A percentile compares a stretch with the other conserved stretches of the same genome.
These are phyloP conservation scores for Phytopythium aichiense DNA, from an alignment of 352 stramenopile species.

Conservation along the genomic window DNA sequence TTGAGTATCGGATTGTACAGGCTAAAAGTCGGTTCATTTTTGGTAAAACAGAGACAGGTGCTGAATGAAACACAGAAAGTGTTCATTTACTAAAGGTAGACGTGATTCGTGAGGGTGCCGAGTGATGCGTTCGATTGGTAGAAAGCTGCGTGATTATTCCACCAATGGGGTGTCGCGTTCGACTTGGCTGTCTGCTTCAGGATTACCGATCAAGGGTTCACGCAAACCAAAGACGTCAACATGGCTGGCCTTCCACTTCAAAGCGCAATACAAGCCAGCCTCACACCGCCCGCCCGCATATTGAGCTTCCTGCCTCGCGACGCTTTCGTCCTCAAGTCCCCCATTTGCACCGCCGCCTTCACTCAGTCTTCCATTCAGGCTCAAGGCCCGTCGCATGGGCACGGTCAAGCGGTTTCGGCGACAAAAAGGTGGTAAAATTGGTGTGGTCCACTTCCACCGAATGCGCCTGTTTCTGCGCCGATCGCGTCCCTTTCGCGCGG, in stretches of 20 bases:
- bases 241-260: no score
- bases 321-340: no score
- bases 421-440: neutral
- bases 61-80: neutral
- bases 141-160: neutral
- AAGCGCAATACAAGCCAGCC: neutral
- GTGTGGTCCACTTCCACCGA: neutral
- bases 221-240: neutral
- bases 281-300: neutral
- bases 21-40: no score
- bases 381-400: no score
- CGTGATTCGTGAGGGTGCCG: neutral
- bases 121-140: neutral
- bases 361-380: no score
- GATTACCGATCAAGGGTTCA: neutral
- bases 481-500: neutral
- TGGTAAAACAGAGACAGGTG: no score
- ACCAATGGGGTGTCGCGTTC: neutral
- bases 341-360: no score
- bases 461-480: neutral
- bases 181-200: neutral
- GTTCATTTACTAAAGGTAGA: neutral
- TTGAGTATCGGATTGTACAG: neutral
- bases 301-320: neutral
- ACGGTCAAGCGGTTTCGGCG: neutral